These are phyloP conservation scores for Mycena latifolia DNA, from an alignment of 768 basidiomycete genomes.

Conservation along the genomic window DNA sequence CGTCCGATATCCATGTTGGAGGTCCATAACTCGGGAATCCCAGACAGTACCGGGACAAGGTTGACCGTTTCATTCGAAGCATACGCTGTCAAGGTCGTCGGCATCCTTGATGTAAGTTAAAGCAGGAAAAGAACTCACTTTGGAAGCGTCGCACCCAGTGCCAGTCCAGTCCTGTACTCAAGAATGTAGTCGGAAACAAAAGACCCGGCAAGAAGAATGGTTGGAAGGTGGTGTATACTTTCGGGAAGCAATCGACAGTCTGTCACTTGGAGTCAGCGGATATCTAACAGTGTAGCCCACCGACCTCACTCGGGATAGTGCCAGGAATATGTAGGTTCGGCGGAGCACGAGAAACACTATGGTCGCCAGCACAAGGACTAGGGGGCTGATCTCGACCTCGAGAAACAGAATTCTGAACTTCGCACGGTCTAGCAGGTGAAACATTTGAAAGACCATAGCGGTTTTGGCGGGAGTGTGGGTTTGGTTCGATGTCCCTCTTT, in stretches of 20 bases:
- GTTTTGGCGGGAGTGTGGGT: no score
- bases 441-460: no score
- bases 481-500: no score
- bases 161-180: conserved; percentile 41
- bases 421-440: no score
- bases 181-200: conserved; percentile 40
- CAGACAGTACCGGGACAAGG: conserved; percentile 45
- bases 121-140: conserved; percentile 32
- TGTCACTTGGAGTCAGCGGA: neutral
- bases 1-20: conserved; percentile 61
- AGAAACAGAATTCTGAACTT: neutral
- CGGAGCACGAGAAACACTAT: conserved; percentile 4
- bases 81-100: no score
- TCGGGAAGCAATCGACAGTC: conserved; percentile 38
- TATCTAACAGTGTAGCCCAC: neutral
- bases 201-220: conserved; percentile 44
- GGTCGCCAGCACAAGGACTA: neutral
- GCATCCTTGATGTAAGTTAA: no score
- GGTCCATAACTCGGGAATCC: conserved; percentile 53
- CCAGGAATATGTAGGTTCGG: conserved; percentile 11
- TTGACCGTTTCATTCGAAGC: conserved; percentile 40
- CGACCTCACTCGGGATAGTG: neutral
- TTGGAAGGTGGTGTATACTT: conserved; percentile 43
- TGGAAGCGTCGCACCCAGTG: conserved; percentile 42
- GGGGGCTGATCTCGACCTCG: neutral